Evolutionary conservation across 1,284 basidiomycete species (phyloP), one percentile per base, ranked within the genome.

Genomic region (Ceratobasidium sp.): DNA sequence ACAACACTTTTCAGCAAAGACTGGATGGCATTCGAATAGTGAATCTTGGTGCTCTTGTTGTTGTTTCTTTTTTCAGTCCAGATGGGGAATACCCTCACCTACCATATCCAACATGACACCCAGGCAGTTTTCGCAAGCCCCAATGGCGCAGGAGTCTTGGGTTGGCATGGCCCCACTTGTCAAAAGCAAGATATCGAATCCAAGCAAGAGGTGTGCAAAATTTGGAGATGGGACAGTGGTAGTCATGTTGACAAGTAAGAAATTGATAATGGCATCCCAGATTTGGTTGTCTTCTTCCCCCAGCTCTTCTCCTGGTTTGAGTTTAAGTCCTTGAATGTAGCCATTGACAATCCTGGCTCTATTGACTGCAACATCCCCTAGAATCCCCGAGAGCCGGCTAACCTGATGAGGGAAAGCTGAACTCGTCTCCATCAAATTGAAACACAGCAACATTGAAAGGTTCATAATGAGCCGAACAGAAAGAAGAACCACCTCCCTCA

Each of bases 1-100:
- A 74, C 94, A 94, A 74, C 90, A 90, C 71, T 89, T 87, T 76
- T 97, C 94, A 0, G 95, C 95, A 27, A 98, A 80, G 1, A 84
- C 83, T 0, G 96, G 95, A 49, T 92, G 84, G 7, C 83, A 78
- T 13, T 73, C 69, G 75, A 93, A 88, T 23, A 94, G 79, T 11
- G 33, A 11, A 11, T 36, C 33, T 36, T 36, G 33, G 5, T 11
- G 33, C 11, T 36, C 11, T 36, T 11, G 33, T 11, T 36, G 5
- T 36, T 4, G 33, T 36, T n/a, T n/a, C 33, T 36, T 36, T 36
- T 36, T 36, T 36, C 77, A 59, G 36, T 79, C 84, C 46, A 85
- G 73, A 25, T 83, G 78, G 1, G 84, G 87, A 1, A 93, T 82
- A 7, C 89, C 91, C 1, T 79, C 78, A 71, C 87, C 89, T 53